Base-by-base conservation (phyloP, 192 early-diverging fungal genomes). In the Rhizophagus sp. region DNA sequence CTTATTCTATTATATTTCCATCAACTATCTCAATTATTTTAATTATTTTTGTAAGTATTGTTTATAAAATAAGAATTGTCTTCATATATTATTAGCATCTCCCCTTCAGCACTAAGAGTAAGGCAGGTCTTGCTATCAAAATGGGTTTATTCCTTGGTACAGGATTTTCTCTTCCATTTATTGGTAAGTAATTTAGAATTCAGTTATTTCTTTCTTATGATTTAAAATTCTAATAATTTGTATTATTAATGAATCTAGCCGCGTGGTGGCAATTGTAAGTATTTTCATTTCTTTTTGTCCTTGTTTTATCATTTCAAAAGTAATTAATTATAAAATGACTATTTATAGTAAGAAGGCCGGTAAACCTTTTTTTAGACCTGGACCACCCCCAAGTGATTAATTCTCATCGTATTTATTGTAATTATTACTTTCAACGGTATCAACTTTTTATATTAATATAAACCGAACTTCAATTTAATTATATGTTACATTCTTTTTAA, bases 91-190 rank as follows among this genome's bases (percentile, higher is more conserved):
- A 67, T 82, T 44, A 90, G 89, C 88, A 90, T 84, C 73, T 90
- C 81, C 89, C 89, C 73, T 90, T 90, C 83, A 83, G 80, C 25
- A 90, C 89, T 81, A 88, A 85, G 79, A 90, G 88, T 86, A 88
- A 86, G 79, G 82, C 84, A 76, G 87, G 75, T 78, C 86, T 90
- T 85, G 88, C 86, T 75, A 71, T 88, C 63, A 83, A 82, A 65
- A 88, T 90, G 81, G 73, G 69, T 41, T 73, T 87, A 39, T 90
- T 86, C 79, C 82, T 88, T 80, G 89, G 88, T 65, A 62, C 81
- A 17, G 89, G 89, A 52, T 90, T 90, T 73, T 78, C 84, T 76
- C 81, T 85, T 74, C 89, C 89, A 80, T 90, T 90, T 84, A 22
- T 90, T 79, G 86, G 76, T 78, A 67, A 47, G 65, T 49, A 75